phyloP scores from a whole-genome alignment of 306 rosid genomes.

The Vigna mungo region DNA sequence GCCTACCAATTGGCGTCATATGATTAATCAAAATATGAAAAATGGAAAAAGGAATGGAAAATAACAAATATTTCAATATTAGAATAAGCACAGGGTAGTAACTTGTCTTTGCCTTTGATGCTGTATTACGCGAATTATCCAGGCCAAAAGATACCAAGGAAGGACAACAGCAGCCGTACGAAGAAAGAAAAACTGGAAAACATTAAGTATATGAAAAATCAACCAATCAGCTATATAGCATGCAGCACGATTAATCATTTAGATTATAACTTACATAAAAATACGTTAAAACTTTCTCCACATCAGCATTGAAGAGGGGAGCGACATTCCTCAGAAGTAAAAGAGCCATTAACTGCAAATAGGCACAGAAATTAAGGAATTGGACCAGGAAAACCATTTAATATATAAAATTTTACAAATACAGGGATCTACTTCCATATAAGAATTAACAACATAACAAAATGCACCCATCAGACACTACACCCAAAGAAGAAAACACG shows the following conservation, averaged over 20 bases:
- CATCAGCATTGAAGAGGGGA: constrained; percentile 50
- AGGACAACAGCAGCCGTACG: constrained; percentile 70
- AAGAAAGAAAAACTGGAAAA: constrained; percentile 63
- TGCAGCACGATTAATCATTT: background rate
- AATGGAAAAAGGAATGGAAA: background rate
- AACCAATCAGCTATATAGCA: constrained; percentile 8
- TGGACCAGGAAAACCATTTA: background rate
- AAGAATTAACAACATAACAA: background rate
- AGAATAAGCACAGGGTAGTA: constrained; percentile 44
- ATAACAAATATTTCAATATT: background rate
- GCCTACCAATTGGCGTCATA: constrained; percentile 16
- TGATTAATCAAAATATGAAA: constrained; percentile 32
- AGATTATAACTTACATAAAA: constrained; percentile 59
- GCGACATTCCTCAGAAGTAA: constrained; percentile 63
- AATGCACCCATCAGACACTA: constrained; percentile 1
- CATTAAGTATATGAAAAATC: constrained; percentile 17
- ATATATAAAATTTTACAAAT: background rate
- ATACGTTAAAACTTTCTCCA: constrained; percentile 54
- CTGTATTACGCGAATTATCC: constrained; percentile 67
- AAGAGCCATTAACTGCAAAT: constrained; percentile 65
- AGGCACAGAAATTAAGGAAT: constrained; percentile 10
- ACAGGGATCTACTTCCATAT: background rate
- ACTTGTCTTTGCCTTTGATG: constrained; percentile 74
- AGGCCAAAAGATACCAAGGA: constrained; percentile 65
- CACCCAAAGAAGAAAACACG: background rate